Base-by-base conservation (phyloP, 192 early-diverging fungal species). In the Endogone sp. region DNA sequence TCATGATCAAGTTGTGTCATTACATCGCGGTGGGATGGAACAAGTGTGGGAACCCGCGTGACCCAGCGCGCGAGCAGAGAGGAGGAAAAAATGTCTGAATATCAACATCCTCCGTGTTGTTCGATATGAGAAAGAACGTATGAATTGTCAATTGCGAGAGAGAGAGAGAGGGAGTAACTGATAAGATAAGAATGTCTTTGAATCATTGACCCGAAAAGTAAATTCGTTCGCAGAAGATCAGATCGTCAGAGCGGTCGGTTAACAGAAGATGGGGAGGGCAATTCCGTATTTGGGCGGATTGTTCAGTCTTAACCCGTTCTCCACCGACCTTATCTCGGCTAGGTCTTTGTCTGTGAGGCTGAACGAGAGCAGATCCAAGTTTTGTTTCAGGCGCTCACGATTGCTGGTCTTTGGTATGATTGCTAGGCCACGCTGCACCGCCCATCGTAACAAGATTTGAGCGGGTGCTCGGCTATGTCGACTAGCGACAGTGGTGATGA, bases 371-470 rank as follows among this genome's bases (percentile, higher is more conserved):
- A 84, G 64, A 30, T 87, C 73, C 16, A 73, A 79, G 74, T 92
- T 92, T 61, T 74, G 60, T 57, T 74, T 68, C 63, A 91, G 80
- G 49, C 90, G 82, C 0, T 68, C 71, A 0, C 71, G 67, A 37
- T 86, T 78, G 11, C 75, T 72, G 29, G 84, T 86, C 77, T 93
- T 93, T 57, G 91, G 91, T 69, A 93, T 84, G 32, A 90, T 88
- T 20, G 81, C 79, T 60, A 85, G 77, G 28, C 86, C 81, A 61
- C 86, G 79, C 71, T 92, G 79, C 60, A 90, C 60, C 62, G 81
- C 78, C 91, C 91, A 93, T 16, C 79, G 77, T 24, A 93, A 37
- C 8, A 90, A 30, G 56, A 81, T 62, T 74, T 92, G 91, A 49
- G 85, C 90, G 13, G 79, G 29, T 3, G 88, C 78, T 66, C 82